These are phyloP conservation scores for Boletus bicolor DNA, from an alignment of 768 basidiomycete species.

Conservation along the genomic window DNA sequence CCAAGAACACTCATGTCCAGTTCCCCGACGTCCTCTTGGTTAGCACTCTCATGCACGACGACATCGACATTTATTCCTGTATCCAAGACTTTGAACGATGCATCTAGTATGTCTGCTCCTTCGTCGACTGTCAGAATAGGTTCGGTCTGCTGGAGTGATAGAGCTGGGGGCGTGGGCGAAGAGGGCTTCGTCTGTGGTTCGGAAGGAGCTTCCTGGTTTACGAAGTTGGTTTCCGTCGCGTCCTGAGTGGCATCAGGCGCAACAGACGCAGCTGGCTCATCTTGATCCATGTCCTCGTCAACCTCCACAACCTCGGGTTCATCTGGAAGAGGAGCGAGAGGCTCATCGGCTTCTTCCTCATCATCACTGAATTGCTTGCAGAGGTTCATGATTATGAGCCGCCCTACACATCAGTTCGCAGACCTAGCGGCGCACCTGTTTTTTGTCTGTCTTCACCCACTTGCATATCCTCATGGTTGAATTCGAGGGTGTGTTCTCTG, in stretches of 20 bases:
- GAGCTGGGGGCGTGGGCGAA: slow-evolving; percentile 65
- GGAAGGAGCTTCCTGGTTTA: slow-evolving; percentile 38
- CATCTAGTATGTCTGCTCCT: slow-evolving; percentile 45
- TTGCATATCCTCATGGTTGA: slow-evolving; percentile 65
- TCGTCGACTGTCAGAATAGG: slow-evolving; percentile 40
- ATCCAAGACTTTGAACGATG: slow-evolving; percentile 55
- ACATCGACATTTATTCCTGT: slow-evolving; percentile 42
- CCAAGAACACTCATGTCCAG: slow-evolving; percentile 65
- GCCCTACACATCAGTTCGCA: background rate
- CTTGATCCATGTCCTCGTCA: slow-evolving; percentile 74
- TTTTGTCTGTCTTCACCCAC: slow-evolving; percentile 80
- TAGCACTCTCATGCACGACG: slow-evolving; percentile 32
- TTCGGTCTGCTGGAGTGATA: slow-evolving; percentile 48
- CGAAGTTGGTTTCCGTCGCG: slow-evolving; percentile 35
- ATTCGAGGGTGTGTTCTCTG: slow-evolving; percentile 52
- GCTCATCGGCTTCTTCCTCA: slow-evolving; percentile 75
- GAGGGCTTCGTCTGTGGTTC: slow-evolving; percentile 60
- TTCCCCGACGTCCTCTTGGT: slow-evolving; percentile 40
- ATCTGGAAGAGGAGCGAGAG: slow-evolving; percentile 73
- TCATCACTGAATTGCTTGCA: slow-evolving; percentile 84
- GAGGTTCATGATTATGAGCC: slow-evolving; percentile 3
- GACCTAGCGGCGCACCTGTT: slow-evolving; percentile 51
- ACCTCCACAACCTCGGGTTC: slow-evolving; percentile 74
- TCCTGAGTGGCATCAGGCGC: slow-evolving; percentile 40
- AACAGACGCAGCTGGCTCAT: slow-evolving; percentile 46